Conservation (phyloP, 2,329 filamentous ascomycete species). For the Fusarium begoniae region DNA sequence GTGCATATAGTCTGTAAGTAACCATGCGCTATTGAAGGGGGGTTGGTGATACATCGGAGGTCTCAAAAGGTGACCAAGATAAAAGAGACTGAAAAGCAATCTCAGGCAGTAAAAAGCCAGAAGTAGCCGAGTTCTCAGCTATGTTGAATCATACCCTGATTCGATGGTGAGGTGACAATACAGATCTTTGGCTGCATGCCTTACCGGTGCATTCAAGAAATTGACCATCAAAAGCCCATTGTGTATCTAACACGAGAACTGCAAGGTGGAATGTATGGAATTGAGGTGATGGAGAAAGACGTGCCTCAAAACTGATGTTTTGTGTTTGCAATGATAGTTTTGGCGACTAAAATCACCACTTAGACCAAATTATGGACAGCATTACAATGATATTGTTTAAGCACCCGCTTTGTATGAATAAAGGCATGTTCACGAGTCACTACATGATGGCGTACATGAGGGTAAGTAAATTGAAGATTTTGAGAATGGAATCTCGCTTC, state of each 20-base stretch:
- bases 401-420: too few species aligned
- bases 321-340: background rate
- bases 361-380: background rate
- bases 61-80: background rate
- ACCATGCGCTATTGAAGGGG: too few species aligned
- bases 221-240: background rate
- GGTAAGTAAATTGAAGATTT: too few species aligned
- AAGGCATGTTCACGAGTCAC: background rate
- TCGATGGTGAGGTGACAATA: background rate
- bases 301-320: background rate
- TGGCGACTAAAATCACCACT: background rate
- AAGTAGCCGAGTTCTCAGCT: background rate
- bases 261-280: too few species aligned
- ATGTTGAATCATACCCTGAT: background rate
- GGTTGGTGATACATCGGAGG: too few species aligned
- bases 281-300: background rate
- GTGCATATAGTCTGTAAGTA: background rate
- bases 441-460: background rate
- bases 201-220: background rate
- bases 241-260: background rate
- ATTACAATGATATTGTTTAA: background rate
- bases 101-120: background rate
- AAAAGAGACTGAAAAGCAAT: background rate
- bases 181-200: too few species aligned
- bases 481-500: background rate